phyloP scores from a whole-genome alignment of 139 green algal species.

The Coelastrella sp. region DNA sequence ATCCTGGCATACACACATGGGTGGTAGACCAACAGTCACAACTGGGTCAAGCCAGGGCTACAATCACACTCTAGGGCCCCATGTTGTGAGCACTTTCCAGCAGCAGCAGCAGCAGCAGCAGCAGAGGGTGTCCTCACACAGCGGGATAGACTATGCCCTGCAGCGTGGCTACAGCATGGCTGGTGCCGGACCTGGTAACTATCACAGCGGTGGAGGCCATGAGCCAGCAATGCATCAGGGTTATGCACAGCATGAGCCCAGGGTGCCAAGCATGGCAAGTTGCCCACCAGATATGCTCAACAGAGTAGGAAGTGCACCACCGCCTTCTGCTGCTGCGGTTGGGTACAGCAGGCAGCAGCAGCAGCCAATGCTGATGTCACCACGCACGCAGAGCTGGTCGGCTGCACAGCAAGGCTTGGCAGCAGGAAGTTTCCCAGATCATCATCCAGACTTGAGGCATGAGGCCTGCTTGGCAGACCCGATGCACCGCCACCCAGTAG shows the following conservation, averaged over 20 bases:
- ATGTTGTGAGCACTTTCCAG: slow-evolving; percentile 35
- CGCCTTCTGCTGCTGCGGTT: neutral
- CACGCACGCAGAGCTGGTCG: neutral
- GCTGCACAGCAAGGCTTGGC: neutral
- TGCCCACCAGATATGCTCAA: neutral
- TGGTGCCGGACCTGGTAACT: neutral
- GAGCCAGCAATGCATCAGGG: no score
- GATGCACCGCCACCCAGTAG: neutral
- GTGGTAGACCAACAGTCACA: slow-evolving; percentile 22
- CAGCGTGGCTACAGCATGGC: neutral
- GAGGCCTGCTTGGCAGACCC: no score
- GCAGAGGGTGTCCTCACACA: neutral
- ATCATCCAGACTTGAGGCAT: no score
- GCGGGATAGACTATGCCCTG: no score
- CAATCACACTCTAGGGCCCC: neutral
- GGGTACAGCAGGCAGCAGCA: neutral
- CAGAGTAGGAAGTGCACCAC: neutral
- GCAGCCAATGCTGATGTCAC: neutral
- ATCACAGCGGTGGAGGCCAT: no score
- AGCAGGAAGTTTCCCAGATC: neutral
- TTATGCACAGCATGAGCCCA: no score
- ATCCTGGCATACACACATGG: neutral
- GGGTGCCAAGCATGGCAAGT: neutral
- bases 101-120: slow-evolving; percentile 13
- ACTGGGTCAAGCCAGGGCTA: neutral